phyloP scores from a whole-genome alignment of 106 monocot genomes.

The Dioscorea alata region DNA sequence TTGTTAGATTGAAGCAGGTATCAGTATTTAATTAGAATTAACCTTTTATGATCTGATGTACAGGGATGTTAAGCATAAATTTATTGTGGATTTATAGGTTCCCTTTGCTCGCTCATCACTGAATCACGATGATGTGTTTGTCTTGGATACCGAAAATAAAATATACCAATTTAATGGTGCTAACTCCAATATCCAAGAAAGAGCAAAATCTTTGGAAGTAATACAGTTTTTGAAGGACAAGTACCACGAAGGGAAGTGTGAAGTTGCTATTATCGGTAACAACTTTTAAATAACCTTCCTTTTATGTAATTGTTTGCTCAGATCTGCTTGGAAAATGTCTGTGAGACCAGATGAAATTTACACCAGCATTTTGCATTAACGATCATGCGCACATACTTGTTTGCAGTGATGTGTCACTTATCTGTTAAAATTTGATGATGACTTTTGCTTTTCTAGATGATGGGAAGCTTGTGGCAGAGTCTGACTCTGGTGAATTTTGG shows the following conservation, averaged over 20 bases:
- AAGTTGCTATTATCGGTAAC: conserved; percentile 36
- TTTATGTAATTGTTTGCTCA: no score
- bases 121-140: conserved; percentile 47
- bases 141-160: conserved; percentile 35
- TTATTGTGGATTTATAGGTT: conserved; percentile 15
- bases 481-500: conserved; percentile 32
- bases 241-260: conserved; percentile 35
- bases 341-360: no score
- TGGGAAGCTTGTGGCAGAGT: conserved; percentile 37
- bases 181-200: conserved; percentile 44
- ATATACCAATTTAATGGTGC: conserved; percentile 48
- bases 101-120: conserved; percentile 39
- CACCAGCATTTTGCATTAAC: no score
- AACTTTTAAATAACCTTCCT: not conserved
- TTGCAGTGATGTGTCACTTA: no score
- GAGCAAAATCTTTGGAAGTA: conserved; percentile 43
- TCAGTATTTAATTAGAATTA: not conserved
- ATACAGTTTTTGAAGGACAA: conserved; percentile 36
- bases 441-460: conserved; percentile 16
- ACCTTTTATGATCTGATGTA: no score
- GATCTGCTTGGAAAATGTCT: no score
- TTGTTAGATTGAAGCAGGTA: conserved; percentile 62
- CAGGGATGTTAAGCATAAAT: no score
- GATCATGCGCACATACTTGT: no score
- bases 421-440: no score